Evolutionary conservation across 768 basidiomycete genomes (phyloP).

Genomic region (Rhodosporidiobolus sp.): DNA sequence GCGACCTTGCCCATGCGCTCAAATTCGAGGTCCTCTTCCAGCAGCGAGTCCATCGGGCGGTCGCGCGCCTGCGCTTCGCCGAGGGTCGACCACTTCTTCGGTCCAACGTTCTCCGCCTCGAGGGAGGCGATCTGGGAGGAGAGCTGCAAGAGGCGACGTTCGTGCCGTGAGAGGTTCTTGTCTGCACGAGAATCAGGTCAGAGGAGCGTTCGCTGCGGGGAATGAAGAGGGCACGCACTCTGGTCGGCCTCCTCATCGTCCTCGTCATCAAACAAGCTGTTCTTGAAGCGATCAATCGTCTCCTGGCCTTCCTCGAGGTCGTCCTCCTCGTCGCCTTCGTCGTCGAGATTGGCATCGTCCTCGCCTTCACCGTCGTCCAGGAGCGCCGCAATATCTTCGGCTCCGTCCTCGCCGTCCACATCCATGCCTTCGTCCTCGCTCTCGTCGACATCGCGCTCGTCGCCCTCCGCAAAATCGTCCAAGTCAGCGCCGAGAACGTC

Average conservation of each 20-base stretch:
- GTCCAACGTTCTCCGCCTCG: slow-evolving; percentile 79
- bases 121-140: slow-evolving; percentile 73
- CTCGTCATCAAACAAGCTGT: slow-evolving; percentile 75
- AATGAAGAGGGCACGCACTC: slow-evolving; percentile 29
- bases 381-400: background rate
- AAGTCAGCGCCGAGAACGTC: slow-evolving; percentile 22
- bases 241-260: slow-evolving; percentile 53
- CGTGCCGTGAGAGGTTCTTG: slow-evolving; percentile 63
- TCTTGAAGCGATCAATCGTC: slow-evolving; percentile 67
- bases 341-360: slow-evolving; percentile 48
- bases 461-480: slow-evolving; percentile 25
- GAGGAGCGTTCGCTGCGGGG: background rate
- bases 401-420: slow-evolving; percentile 4
- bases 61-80: slow-evolving; percentile 80
- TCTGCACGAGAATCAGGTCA: background rate
- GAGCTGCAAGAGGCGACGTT: slow-evolving; percentile 71
- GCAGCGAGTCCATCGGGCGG: slow-evolving; percentile 82
- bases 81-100: slow-evolving; percentile 88
- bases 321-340: slow-evolving; percentile 42
- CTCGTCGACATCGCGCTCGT: slow-evolving; percentile 41
- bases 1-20: slow-evolving; percentile 82
- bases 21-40: slow-evolving; percentile 93
- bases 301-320: slow-evolving; percentile 35
- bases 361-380: slow-evolving; percentile 42
- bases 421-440: slow-evolving; percentile 38